A percentile compares a stretch with the other conserved stretches of the same genome.
These are phyloP conservation scores for Vigna reflexopilosa DNA, from an alignment of 306 rosid genomes.

Conservation along the genomic window DNA sequence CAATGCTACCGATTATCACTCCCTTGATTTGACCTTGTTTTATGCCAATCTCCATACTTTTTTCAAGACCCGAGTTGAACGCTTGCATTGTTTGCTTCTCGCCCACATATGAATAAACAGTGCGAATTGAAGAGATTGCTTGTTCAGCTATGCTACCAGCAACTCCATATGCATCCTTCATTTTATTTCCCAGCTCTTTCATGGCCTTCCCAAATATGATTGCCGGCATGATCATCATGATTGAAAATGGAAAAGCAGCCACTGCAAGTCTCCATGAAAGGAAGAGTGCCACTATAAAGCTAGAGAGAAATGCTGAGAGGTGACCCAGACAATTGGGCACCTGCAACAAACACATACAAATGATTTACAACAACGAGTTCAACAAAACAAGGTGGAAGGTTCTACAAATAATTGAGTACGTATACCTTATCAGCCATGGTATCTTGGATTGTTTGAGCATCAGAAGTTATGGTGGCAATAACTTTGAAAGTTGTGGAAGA, in stretches of 20 bases:
- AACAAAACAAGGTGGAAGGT: background rate
- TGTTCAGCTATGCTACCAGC: slow-evolving; percentile 89
- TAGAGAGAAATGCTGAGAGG: slow-evolving; percentile 62
- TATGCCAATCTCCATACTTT: slow-evolving; percentile 63
- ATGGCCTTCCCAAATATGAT: slow-evolving; percentile 65
- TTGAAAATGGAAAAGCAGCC: slow-evolving; percentile 73
- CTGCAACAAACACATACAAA: slow-evolving; percentile 41
- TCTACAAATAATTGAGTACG: background rate
- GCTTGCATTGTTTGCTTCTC: slow-evolving; percentile 66
- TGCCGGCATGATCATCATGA: slow-evolving; percentile 71
- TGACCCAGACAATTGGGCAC: slow-evolving; percentile 65
- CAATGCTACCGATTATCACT: slow-evolving; percentile 76
- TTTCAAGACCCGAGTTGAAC: slow-evolving; percentile 63
- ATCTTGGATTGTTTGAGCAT: slow-evolving; percentile 78
- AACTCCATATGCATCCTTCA: slow-evolving; percentile 62
- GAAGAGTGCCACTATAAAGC: slow-evolving; percentile 61
- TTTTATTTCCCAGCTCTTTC: slow-evolving; percentile 58
- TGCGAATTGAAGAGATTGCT: slow-evolving; percentile 74
- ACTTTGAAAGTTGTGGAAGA: slow-evolving; percentile 73
- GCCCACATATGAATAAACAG: slow-evolving; percentile 75
- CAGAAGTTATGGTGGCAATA: slow-evolving; percentile 71
- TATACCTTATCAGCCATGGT: slow-evolving; percentile 73
- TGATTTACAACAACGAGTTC: background rate
- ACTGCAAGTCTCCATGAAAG: slow-evolving; percentile 80
- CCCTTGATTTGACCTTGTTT: slow-evolving; percentile 78